Percentiles rank a stretch among this genome's conserved stretches.
These are phyloP conservation scores for Micractinium sp. DNA, from an alignment of 139 green algal species.

Conservation along the genomic window DNA sequence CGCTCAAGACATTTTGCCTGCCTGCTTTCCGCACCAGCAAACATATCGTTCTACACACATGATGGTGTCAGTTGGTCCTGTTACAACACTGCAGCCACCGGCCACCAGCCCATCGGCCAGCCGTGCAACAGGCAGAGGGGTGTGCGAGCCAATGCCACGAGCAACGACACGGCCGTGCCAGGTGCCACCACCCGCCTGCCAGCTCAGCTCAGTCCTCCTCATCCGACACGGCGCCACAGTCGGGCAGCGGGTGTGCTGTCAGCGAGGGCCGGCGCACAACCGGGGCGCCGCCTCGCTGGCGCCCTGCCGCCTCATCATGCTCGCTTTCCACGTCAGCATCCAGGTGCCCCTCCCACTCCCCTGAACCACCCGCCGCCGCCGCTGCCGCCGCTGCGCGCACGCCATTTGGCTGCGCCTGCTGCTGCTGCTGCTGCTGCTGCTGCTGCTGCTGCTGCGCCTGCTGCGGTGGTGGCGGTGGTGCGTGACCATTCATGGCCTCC, in stretches of 20 bases:
- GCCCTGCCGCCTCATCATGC: background rate
- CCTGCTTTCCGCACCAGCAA: too few species aligned
- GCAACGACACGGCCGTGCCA: background rate
- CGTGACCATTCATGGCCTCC: background rate
- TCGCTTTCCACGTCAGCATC: slow-evolving; percentile 33
- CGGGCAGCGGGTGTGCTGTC: background rate
- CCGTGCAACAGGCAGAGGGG: too few species aligned
- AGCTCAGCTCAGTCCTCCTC: background rate
- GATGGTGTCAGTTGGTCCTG: too few species aligned
- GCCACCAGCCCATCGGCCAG: too few species aligned
- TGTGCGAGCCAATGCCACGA: too few species aligned
- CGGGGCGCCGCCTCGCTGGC: background rate
- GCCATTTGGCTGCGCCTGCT: background rate
- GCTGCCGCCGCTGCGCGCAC: background rate
- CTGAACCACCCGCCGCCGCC: background rate
- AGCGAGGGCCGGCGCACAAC: background rate
- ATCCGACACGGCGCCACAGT: background rate
- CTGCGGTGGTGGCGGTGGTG: background rate
- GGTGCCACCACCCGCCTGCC: background rate
- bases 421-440: background rate
- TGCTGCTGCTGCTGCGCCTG: background rate
- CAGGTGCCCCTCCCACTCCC: background rate
- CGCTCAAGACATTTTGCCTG: too few species aligned
- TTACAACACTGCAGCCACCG: too few species aligned
- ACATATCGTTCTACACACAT: too few species aligned